Base-by-base conservation (phyloP, 202 grass and related monocot genomes). In the Hordeum pubiflorum region DNA sequence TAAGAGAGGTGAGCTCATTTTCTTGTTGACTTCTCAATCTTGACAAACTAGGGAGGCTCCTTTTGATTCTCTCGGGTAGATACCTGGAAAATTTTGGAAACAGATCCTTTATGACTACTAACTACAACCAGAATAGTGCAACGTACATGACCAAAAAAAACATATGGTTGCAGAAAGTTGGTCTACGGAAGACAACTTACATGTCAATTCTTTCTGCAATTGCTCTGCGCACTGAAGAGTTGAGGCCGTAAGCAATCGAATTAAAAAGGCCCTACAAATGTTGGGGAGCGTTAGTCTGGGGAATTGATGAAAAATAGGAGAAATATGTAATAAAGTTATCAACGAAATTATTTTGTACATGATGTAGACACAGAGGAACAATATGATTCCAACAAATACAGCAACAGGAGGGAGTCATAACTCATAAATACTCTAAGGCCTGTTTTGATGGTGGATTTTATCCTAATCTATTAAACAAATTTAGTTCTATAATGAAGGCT, bases 201-300 rank as follows among this genome's bases (percentile, higher is more conserved):
- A 46, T 73, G 75, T 93, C 87, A 15, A 91, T 69, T 91, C 92
- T 93, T 89, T 93, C 96, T 62, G 89, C 73, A 83, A 96, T 96
- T 33, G 96, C 96, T 90, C 89, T 84, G 26, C 90, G 88, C 40
- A 99, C 96, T n/a, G 96, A 93, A 75, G 92, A 93, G 85, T 99
- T 99, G 22, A 99, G 87, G 4, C 92, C 92, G 79, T 99, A 96
- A 87, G 90, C 92, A 87, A 96, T 91, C 17, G 92, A 99, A 85
- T 99, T 99, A 59, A 99, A 96, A 54, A 96, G 80, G 2, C 96
- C 96, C 96, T 99, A 78, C 44, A 81, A 36, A 69, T 52, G 70
- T 63, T 18, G 0, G 12, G 17, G 23, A 64, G 14, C 17, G 33
- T 76, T 37, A 90, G 32, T 18, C 23, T 14, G 3, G 5, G 21